Base-by-base conservation (phyloP, 345 rosid species). In the Capsella bursapastoris region DNA sequence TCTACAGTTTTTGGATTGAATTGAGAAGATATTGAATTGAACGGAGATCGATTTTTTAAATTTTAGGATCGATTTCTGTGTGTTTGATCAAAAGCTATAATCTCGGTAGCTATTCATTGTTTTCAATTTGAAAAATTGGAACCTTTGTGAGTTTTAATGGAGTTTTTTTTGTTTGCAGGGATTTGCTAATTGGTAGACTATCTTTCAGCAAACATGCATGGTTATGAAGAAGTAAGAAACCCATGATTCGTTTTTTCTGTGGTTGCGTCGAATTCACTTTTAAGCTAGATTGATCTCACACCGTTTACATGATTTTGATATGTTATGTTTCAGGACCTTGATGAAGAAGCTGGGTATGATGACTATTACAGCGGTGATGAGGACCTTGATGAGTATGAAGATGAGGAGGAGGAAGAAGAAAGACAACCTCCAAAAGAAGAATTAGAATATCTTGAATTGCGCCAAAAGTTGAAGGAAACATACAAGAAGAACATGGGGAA, bases 401-500 rank as follows among this genome's bases (percentile, higher is more conserved):
- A 41, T 2, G 70, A 69, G 1, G 75, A 76, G 1, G 79, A 74
- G 7, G 86, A 79, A 67, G 92, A 84, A 79, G 86, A 79, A 16
- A 37, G 64, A 35, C 44, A 40, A 6, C 76, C 79, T 8, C 62
- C 82, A 1, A 70, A 75, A 43, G 82, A 75, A 35, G 82, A 75
- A 38, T 8, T 75, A 49, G 77, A 79, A n/a, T 92, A 86, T 79
- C 96, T 96, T 59, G 90, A 78, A 43, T 77, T 85, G 31, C 89
- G 99, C 48, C 85, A 84, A 69, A 78, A 76, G 71, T 56, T 88
- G 50, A 96, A 96, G 74, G 97, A 90, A 52, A 71, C 78, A 11
- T 79, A 85, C 27, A 83, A 93, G 71, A 83, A 81, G 79, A 82
- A 79, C 25, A 65, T 71, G 78, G 84, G 86, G 47, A 86, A 75